Evolutionary conservation across 306 rosid species (phyloP).

Genomic region (Malus sylvestris): DNA sequence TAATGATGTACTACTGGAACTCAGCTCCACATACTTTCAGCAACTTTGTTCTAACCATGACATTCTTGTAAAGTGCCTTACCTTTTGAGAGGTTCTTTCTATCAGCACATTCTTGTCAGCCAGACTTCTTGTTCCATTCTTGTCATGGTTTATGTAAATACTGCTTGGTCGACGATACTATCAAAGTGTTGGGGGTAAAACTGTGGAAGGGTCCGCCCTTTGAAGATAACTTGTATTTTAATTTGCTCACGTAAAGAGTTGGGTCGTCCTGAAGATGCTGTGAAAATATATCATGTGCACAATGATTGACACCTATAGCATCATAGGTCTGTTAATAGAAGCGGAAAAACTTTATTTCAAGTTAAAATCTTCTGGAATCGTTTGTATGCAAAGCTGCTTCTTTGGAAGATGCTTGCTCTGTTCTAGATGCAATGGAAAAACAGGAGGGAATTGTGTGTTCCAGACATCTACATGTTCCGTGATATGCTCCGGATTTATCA

Average conservation of each 20-base stretch:
- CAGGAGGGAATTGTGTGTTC: conserved; percentile 43
- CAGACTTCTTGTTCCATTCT: conserved; percentile 79
- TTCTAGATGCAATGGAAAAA: conserved; percentile 55
- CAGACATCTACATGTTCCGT: conserved; percentile 53
- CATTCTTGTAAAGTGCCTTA: conserved; percentile 26
- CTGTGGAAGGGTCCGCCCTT: conserved; percentile 61
- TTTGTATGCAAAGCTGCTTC: conserved; percentile 69
- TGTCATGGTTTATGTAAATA: conserved; percentile 81
- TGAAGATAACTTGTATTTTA: conserved; percentile 77
- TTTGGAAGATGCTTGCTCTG: conserved; percentile 70
- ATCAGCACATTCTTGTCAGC: conserved; percentile 53
- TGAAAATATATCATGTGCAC: conserved; percentile 68
- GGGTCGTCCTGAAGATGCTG: conserved; percentile 62
- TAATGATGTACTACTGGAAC: no score
- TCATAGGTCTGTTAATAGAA: conserved; percentile 49
- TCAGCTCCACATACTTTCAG: no score
- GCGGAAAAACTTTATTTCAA: conserved; percentile 57
- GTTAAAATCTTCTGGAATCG: conserved; percentile 46
- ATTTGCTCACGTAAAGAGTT: conserved; percentile 82
- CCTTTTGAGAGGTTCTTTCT: conserved; percentile 54
- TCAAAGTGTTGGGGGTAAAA: conserved; percentile 53
- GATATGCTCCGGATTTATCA: conserved; percentile 84
- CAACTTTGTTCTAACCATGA: no score
- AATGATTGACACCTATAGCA: conserved; percentile 71
- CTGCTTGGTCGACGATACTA: conserved; percentile 57